A percentile compares a stretch with the other conserved stretches of the same genome.
These are phyloP conservation scores for Xenosphaeropsis pyriputrescens DNA, from an alignment of 2,329 filamentous ascomycete genomes.

Conservation along the genomic window DNA sequence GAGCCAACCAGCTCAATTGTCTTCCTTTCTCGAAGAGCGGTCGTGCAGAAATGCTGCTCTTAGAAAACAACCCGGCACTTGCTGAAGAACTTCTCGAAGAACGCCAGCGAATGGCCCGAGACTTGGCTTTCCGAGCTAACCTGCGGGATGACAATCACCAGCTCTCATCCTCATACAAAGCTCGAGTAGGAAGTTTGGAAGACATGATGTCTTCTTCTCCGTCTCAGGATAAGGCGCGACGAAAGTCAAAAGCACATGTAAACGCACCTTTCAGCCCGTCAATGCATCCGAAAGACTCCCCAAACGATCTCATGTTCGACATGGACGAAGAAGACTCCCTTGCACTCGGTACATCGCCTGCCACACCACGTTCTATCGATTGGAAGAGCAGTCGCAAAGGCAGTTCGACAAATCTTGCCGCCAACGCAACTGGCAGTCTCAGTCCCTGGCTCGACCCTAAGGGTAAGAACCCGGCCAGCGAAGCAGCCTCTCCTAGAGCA, in stretches of 20 bases:
- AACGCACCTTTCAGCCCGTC: conserved; percentile 51
- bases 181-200: conserved; percentile 48
- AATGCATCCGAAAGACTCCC: conserved; percentile 53
- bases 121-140: conserved; percentile 54
- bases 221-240: conserved; percentile 24
- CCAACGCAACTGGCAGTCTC: neutral
- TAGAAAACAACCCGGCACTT: conserved; percentile 28
- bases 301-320: conserved; percentile 73
- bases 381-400: too few relatives aligned
- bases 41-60: conserved; percentile 49
- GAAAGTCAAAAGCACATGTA: conserved; percentile 27
- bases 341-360: neutral
- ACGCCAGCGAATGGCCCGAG: conserved; percentile 54
- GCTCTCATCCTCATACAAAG: conserved; percentile 42
- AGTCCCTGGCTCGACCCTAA: neutral
- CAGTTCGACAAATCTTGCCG: conserved; percentile 1
- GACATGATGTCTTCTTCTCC: conserved; percentile 29
- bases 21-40: conserved; percentile 68
- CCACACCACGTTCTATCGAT: conserved; percentile 3
- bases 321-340: conserved; percentile 56
- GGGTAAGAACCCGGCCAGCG: neutral
- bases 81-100: conserved; percentile 54
- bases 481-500: neutral
- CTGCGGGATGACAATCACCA: conserved; percentile 52
- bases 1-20: conserved; percentile 66